Evolutionary conservation across 495 filamentous ascomycete genomes (phyloP).

Genomic region (Podospora didyma): DNA sequence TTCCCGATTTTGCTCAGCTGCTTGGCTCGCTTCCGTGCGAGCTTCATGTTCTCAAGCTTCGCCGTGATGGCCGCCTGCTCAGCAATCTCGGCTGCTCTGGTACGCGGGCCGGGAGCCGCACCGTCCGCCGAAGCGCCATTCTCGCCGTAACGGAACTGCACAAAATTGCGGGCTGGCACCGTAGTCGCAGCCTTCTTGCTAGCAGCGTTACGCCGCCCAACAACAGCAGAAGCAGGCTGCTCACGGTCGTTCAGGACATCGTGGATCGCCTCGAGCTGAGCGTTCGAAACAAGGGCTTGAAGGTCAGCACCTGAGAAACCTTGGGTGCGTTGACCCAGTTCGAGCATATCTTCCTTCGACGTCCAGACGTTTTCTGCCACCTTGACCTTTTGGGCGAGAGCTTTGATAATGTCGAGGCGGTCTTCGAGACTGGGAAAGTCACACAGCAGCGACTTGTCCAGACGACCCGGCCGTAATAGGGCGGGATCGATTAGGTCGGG

Average conservation of each 20-base stretch:
- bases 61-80: constrained; percentile 67
- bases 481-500: constrained; percentile 96
- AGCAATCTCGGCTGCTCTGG: constrained; percentile 49
- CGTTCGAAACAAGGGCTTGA: constrained; percentile 92
- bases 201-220: constrained; percentile 13
- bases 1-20: constrained; percentile 31
- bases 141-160: constrained; percentile 78
- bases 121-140: constrained; percentile 45
- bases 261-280: constrained; percentile 94
- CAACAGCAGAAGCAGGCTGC: neutral
- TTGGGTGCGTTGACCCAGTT: constrained; percentile 73
- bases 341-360: constrained; percentile 46
- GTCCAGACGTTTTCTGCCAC: constrained; percentile 58
- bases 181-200: constrained; percentile 30
- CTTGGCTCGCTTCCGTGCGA: constrained; percentile 57
- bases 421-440: constrained; percentile 78
- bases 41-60: constrained; percentile 72
- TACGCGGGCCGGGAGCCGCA: constrained; percentile 22
- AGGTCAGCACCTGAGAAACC: constrained; percentile 96
- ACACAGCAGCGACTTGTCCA: constrained; percentile 89
- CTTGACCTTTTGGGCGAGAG: constrained; percentile 73
- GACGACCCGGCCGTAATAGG: constrained; percentile 76
- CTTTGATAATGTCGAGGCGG: constrained; percentile 78
- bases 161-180: constrained; percentile 50
- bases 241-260: constrained; percentile 72